phyloP scores from a whole-genome alignment of 1,284 basidiomycete species.

The Marasmius oreades region DNA sequence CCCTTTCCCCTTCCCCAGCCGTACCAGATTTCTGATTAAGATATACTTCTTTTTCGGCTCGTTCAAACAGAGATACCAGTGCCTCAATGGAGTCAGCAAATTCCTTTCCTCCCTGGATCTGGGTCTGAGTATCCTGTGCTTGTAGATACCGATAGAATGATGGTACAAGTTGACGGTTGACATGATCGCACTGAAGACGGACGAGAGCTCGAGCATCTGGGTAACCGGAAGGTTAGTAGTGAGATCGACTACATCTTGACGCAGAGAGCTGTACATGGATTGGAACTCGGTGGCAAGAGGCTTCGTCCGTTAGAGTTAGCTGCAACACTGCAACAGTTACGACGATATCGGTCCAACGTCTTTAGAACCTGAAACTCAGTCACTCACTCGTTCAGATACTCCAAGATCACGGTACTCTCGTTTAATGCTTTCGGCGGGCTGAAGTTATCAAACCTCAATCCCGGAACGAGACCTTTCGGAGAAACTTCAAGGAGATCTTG shows the following conservation, averaged over 20 bases:
- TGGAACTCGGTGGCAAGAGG: slow-evolving; percentile 53
- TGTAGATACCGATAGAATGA: slow-evolving; percentile 79
- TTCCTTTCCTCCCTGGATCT: slow-evolving; percentile 54
- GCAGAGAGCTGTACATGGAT: slow-evolving; percentile 50
- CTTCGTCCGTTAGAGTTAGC: slow-evolving; percentile 32
- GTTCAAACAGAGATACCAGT: slow-evolving; percentile 57
- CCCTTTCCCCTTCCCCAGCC: slow-evolving; percentile 33
- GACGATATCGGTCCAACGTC: background rate
- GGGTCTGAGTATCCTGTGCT: slow-evolving; percentile 60
- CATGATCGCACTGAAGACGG: slow-evolving; percentile 66
- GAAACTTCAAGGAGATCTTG: slow-evolving; percentile 74
- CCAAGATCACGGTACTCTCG: slow-evolving; percentile 71
- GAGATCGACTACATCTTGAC: background rate
- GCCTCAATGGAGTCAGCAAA: slow-evolving; percentile 52
- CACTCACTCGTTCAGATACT: slow-evolving; percentile 70
- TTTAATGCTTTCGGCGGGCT: slow-evolving; percentile 55
- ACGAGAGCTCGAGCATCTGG: slow-evolving; percentile 64
- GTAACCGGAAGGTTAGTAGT: slow-evolving; percentile 4
- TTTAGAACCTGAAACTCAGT: background rate
- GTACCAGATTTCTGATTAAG: slow-evolving; percentile 24
- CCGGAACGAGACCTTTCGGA: slow-evolving; percentile 78
- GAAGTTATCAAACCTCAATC: slow-evolving; percentile 51
- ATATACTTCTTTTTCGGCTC: slow-evolving; percentile 45
- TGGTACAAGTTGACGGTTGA: slow-evolving; percentile 64
- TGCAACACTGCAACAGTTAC: slow-evolving; percentile 3